These are phyloP conservation scores for sorghum (Sorghum bicolor) DNA, from an alignment of 176 grass and related monocot species.

Conservation along the genomic window Sorghum_bicolor_NCBIv3 NC_012878.2:44046501-44047000, in stretches of 20 bases:
- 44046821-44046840: background rate
- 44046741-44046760: background rate
- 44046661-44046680: constrained; percentile 3
- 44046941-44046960: background rate
- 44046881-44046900: constrained; percentile 4
- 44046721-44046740: background rate
- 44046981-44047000: background rate
- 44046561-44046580: constrained; percentile 37
- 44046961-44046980: background rate
- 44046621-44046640: constrained; percentile 87
- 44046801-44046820: constrained; percentile 7
- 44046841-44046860: constrained; percentile 10
- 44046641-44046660: constrained; percentile 10
- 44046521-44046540: constrained; percentile 22
- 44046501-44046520: constrained; percentile 19
- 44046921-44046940: background rate
- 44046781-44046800: background rate
- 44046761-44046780: background rate
- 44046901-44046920: background rate
- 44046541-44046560: constrained; percentile 17
- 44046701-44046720: background rate
- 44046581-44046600: constrained; percentile 67
- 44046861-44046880: constrained; percentile 2
- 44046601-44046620: constrained; percentile 96
- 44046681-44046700: background rate